Conservation (phyloP, 805 yeast genomes). For the Starmerella floris region DNA sequence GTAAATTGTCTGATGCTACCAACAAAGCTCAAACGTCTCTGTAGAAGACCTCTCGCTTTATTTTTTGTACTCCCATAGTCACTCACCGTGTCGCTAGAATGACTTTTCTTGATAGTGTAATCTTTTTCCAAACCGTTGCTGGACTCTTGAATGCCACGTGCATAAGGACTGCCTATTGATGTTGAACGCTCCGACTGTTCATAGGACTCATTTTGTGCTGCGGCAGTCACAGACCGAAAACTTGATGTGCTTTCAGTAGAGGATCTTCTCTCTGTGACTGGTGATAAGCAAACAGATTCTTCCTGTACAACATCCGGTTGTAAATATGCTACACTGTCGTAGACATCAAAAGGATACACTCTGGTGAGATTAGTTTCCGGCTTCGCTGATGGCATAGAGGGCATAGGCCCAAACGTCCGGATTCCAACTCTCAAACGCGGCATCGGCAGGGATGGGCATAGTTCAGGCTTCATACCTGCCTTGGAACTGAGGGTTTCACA, state of each 20-base stretch:
- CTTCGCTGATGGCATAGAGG: not conserved
- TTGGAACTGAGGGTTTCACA: constrained; percentile 11
- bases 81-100: not conserved
- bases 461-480: constrained; percentile 12
- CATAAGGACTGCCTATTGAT: too few relatives aligned
- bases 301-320: constrained; percentile 1
- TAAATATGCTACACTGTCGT: constrained; percentile 29
- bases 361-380: constrained; percentile 17
- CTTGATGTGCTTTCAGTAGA: not conserved
- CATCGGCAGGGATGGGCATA: constrained; percentile 24
- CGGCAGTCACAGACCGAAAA: not conserved
- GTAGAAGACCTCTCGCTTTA: not conserved
- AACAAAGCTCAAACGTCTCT: not conserved
- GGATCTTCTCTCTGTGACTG: not conserved
- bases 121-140: too few relatives aligned
- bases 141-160: too few relatives aligned
- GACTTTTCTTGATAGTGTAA: too few relatives aligned
- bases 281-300: not conserved
- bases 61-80: not conserved
- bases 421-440: constrained; percentile 24
- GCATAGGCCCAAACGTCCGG: constrained; percentile 6
- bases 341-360: constrained; percentile 28
- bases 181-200: too few relatives aligned
- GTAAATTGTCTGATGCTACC: not conserved
- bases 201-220: not conserved